These are phyloP conservation scores for Blastobotrys buckinghamii DNA, from an alignment of 1,139 yeast species.

Conservation along the genomic window DNA sequence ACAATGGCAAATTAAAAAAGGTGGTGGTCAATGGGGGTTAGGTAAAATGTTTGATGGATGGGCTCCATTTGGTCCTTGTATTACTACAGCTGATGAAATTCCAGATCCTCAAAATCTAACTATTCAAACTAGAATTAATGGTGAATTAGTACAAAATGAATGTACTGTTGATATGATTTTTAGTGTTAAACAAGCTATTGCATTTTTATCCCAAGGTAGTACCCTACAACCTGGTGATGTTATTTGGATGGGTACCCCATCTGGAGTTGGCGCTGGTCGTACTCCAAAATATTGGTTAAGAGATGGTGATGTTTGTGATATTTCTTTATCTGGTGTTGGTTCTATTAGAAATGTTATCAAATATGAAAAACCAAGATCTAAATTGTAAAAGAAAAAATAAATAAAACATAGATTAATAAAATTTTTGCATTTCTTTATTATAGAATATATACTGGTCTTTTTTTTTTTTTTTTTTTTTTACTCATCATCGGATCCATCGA, in stretches of 20 bases:
- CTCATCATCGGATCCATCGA: neutral
- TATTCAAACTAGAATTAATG: slow-evolving; percentile 40
- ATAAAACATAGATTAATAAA: neutral
- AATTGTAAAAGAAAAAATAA: slow-evolving; percentile 4
- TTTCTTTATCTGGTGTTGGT: slow-evolving; percentile 42
- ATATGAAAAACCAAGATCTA: slow-evolving; percentile 22
- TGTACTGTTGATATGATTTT: slow-evolving; percentile 46
- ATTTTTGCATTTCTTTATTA: neutral
- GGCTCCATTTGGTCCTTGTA: slow-evolving; percentile 50
- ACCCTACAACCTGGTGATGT: slow-evolving; percentile 46
- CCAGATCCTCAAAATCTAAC: slow-evolving; percentile 33
- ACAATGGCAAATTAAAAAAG: slow-evolving; percentile 43
- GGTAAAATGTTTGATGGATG: slow-evolving; percentile 52
- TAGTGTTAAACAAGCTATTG: slow-evolving; percentile 40
- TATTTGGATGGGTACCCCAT: slow-evolving; percentile 50
- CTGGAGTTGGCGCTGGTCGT: slow-evolving; percentile 48
- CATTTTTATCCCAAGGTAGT: slow-evolving; percentile 47
- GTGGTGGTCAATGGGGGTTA: slow-evolving; percentile 47
- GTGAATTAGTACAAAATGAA: slow-evolving; percentile 41
- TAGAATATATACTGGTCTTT: neutral
- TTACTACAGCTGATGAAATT: slow-evolving; percentile 37
- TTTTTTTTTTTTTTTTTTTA: neutral
- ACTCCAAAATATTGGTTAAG: slow-evolving; percentile 38
- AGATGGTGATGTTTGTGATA: slow-evolving; percentile 43
- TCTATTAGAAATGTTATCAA: slow-evolving; percentile 38